Conservation (phyloP, 257 asterid genomes). For the Petunia secreta region DNA sequence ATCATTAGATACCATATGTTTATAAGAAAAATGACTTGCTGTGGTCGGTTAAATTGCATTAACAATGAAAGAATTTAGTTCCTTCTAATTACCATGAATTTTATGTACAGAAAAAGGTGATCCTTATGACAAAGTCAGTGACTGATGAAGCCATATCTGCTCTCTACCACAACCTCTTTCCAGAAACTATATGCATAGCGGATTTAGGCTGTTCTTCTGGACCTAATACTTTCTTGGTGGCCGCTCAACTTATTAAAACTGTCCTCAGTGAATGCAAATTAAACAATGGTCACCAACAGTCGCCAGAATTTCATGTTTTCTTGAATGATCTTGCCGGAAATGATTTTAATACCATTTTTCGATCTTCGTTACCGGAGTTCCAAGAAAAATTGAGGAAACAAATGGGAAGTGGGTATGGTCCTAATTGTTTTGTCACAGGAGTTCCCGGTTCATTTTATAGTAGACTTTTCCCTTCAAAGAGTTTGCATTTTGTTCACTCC, state of each 20-base stretch:
- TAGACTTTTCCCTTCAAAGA: slow-evolving; percentile 50
- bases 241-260: slow-evolving; percentile 30
- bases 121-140: slow-evolving; percentile 36
- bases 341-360: slow-evolving; percentile 66
- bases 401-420: slow-evolving; percentile 30
- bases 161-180: slow-evolving; percentile 31
- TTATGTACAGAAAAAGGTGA: slow-evolving; percentile 32
- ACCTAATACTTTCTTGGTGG: slow-evolving; percentile 50
- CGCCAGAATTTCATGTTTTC: slow-evolving; percentile 52
- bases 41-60: too few species aligned
- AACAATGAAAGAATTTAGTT: too few species aligned
- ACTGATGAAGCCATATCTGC: slow-evolving; percentile 32
- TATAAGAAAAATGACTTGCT: too few species aligned
- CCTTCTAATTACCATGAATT: not conserved
- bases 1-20: too few species aligned
- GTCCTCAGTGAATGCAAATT: slow-evolving; percentile 2
- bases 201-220: slow-evolving; percentile 81
- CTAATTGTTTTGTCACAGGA: slow-evolving; percentile 44
- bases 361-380: slow-evolving; percentile 37
- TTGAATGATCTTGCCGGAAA: slow-evolving; percentile 67
- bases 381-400: slow-evolving; percentile 32
- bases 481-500: slow-evolving; percentile 64
- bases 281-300: slow-evolving; percentile 20
- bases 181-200: slow-evolving; percentile 44
- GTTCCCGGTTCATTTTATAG: slow-evolving; percentile 63